These are phyloP conservation scores for Phytophthora tubulina DNA, from an alignment of 352 stramenopile genomes.

Conservation along the genomic window DNA sequence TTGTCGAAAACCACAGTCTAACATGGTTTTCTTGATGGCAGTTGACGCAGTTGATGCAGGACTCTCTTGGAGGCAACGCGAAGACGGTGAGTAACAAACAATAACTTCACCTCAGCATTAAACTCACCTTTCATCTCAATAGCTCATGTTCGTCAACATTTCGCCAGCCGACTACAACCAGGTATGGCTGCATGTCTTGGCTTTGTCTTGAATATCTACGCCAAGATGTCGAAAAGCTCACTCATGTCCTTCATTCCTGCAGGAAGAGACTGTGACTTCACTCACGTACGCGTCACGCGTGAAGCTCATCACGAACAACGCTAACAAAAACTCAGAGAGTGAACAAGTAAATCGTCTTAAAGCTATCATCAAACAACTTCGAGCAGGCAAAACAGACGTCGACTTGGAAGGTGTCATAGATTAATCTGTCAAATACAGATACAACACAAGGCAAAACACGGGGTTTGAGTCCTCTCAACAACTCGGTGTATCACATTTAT, in stretches of 20 bases:
- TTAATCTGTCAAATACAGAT: constrained; percentile 13
- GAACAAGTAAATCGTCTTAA: constrained; percentile 87
- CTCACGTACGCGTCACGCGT: constrained; percentile 86
- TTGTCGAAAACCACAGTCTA: no score
- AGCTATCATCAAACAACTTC: constrained; percentile 84
- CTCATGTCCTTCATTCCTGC: constrained; percentile 2
- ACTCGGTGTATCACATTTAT: constrained; percentile 85
- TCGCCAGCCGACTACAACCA: constrained; percentile 92
- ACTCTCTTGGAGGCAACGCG: constrained; percentile 93
- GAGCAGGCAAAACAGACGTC: constrained; percentile 69
- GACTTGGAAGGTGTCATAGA: constrained; percentile 77
- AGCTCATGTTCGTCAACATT: constrained; percentile 94
- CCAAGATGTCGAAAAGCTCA: constrained; percentile 10
- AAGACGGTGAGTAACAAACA: constrained; percentile 78
- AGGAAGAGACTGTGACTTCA: constrained; percentile 88
- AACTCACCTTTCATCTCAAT: neutral
- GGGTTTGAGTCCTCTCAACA: constrained; percentile 80
- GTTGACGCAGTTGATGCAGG: constrained; percentile 94
- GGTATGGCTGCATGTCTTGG: constrained; percentile 39
- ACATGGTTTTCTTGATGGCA: constrained; percentile 15
- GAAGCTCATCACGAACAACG: constrained; percentile 91
- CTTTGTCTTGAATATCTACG: constrained; percentile 28
- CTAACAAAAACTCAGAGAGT: constrained; percentile 89
- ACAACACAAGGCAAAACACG: constrained; percentile 17
- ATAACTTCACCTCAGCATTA: neutral